Conservation (phyloP, 2,329 filamentous ascomycete genomes). For the Aspergillus ochraceus region DNA sequence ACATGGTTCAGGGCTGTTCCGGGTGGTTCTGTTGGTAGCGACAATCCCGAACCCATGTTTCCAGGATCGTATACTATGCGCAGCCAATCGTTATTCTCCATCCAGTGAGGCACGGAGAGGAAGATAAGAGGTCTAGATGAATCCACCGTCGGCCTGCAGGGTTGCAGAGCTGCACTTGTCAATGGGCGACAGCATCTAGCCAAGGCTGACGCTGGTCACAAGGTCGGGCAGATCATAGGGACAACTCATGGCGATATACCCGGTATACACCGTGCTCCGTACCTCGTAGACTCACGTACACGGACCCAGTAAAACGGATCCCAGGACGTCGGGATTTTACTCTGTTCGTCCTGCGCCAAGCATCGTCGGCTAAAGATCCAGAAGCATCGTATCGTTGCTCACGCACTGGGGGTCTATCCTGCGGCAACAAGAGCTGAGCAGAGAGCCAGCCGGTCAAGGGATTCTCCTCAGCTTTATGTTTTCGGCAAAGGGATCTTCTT, state of each 20-base stretch:
- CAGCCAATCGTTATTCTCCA: background rate
- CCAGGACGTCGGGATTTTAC: constrained; percentile 2
- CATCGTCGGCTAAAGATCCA: background rate
- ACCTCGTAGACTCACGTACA: background rate
- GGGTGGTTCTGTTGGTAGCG: background rate
- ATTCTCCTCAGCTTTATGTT: too few species aligned
- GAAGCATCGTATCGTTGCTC: background rate
- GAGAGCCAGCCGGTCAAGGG: background rate
- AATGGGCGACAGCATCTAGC: background rate
- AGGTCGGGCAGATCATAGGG: background rate
- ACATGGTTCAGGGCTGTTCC: too few species aligned
- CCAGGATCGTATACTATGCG: too few species aligned
- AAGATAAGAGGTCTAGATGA: background rate
- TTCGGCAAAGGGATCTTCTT: too few species aligned
- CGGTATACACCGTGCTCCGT: too few species aligned
- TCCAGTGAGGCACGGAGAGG: background rate
- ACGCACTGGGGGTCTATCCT: background rate
- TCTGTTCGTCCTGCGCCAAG: background rate
- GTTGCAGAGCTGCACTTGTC: too few species aligned
- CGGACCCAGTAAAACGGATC: background rate
- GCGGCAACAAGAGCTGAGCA: background rate
- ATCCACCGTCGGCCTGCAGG: background rate
- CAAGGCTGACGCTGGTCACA: background rate
- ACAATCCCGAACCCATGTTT: background rate
- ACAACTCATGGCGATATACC: background rate